phyloP scores from a whole-genome alignment of 768 basidiomycete species.

The Lenzites betulinus region DNA sequence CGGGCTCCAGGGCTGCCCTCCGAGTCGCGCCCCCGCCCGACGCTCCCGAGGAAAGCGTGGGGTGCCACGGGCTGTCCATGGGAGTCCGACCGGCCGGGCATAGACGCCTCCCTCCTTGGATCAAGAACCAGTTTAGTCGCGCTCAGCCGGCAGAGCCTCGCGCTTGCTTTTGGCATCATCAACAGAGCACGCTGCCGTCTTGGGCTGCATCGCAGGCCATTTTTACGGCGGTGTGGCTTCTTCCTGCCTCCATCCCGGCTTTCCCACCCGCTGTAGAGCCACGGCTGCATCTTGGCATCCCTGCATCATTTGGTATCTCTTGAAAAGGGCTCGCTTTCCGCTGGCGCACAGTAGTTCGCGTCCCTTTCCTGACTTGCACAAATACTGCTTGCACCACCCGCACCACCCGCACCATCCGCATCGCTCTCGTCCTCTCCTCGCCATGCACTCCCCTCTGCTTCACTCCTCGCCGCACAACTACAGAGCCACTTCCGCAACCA shows the following conservation, averaged over 20 bases:
- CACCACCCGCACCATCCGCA: not conserved
- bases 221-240: not conserved
- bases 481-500: not conserved
- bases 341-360: not conserved
- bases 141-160: slow-evolving; percentile 13
- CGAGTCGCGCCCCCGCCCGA: not conserved
- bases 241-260: not conserved
- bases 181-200: not conserved
- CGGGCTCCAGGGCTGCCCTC: not conserved
- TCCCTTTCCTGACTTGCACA: not conserved
- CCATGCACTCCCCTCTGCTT: not conserved
- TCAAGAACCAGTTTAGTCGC: slow-evolving; percentile 5
- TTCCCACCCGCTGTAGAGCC: slow-evolving; percentile 4
- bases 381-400: too few species aligned
- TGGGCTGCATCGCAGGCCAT: not conserved
- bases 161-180: slow-evolving; percentile 6
- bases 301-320: not conserved
- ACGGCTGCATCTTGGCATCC: not conserved
- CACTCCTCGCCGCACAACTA: not conserved
- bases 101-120: slow-evolving; percentile 1
- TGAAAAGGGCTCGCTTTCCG: not conserved
- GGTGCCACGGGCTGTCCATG: not conserved
- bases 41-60: not conserved
- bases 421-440: not conserved
- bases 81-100: not conserved